Percentiles rank a stretch among this genome's conserved stretches.
Evolutionary conservation across 805 yeast genomes (phyloP).

Genomic region (Cyberlindnera xylosilytica): DNA sequence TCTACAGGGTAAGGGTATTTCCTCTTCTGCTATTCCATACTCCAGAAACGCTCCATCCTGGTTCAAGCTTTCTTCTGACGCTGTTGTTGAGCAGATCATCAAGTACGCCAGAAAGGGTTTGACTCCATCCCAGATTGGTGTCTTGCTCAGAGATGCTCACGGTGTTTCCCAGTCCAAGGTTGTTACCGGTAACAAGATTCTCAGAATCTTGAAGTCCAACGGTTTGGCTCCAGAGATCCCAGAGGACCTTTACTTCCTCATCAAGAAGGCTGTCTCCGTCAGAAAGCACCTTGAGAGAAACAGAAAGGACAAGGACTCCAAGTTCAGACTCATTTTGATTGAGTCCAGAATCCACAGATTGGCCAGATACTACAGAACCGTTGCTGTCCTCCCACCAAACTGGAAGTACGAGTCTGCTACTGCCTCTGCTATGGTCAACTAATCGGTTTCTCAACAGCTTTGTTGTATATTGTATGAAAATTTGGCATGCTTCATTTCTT

Average conservation of each 20-base stretch:
- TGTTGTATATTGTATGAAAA: slow-evolving; percentile 7
- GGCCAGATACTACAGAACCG: slow-evolving; percentile 99
- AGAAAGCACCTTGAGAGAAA: slow-evolving; percentile 99
- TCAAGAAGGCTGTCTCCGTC: slow-evolving; percentile 99
- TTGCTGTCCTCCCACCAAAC: slow-evolving; percentile 98
- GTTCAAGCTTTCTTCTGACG: slow-evolving; percentile 96
- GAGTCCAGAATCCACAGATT: slow-evolving; percentile 99
- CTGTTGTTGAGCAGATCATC: slow-evolving; percentile 96
- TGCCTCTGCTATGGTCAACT: slow-evolving; percentile 99
- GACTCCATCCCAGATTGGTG: slow-evolving; percentile 99
- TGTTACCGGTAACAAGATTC: slow-evolving; percentile 98
- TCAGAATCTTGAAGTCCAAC: slow-evolving; percentile 98
- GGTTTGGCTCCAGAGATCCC: slow-evolving; percentile 99
- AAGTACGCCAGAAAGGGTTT: slow-evolving; percentile 99
- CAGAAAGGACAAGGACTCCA: slow-evolving; percentile 99
- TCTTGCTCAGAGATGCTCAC: slow-evolving; percentile 98
- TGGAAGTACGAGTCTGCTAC: slow-evolving; percentile 99
- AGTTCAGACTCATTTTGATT: slow-evolving; percentile 99
- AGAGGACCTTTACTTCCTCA: slow-evolving; percentile 98
- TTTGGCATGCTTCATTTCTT: slow-evolving; percentile 7
- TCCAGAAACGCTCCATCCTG: slow-evolving; percentile 98
- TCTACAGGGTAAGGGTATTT: slow-evolving; percentile 95
- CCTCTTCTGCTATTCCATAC: slow-evolving; percentile 98
- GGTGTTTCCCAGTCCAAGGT: slow-evolving; percentile 98
- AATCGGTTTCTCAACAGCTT: slow-evolving; percentile 36